These are phyloP conservation scores for Solanum bulbocastanum DNA, from an alignment of 257 asterid species.

Conservation along the genomic window DNA sequence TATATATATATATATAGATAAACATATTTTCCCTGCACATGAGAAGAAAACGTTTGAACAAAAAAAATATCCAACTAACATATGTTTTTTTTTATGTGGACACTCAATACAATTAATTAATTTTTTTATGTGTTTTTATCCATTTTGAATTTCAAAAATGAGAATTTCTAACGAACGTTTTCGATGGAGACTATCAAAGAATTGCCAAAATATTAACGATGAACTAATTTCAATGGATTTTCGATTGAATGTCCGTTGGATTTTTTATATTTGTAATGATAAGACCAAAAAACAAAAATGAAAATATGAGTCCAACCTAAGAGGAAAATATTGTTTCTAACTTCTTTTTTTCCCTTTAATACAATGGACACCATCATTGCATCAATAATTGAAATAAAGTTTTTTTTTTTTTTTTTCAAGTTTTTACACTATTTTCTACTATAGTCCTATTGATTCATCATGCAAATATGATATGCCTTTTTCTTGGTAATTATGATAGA, in stretches of 20 bases:
- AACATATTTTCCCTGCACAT: too few species aligned
- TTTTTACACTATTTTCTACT: slow-evolving; percentile 12
- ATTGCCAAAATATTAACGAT: background rate
- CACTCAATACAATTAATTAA: background rate
- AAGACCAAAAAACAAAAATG: too few species aligned
- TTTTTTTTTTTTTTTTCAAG: background rate
- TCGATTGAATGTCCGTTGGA: background rate
- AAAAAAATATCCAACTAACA: too few species aligned
- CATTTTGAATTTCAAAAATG: background rate
- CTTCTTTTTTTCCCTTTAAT: slow-evolving; percentile 8
- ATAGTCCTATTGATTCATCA: background rate
- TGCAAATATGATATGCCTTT: background rate
- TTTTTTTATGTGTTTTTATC: background rate
- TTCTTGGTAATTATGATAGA: background rate
- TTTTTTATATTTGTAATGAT: background rate
- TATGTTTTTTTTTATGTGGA: background rate
- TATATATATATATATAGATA: too few species aligned
- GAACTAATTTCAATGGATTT: background rate
- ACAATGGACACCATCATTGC: slow-evolving; percentile 28
- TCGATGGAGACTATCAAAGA: background rate
- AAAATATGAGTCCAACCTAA: background rate
- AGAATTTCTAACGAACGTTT: background rate
- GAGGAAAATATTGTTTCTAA: slow-evolving; percentile 7
- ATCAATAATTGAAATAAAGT: slow-evolving; percentile 49
- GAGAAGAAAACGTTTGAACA: background rate